Evolutionary conservation across 2,329 filamentous ascomycete genomes (phyloP).

Genomic region (Xylaria sp.): DNA sequence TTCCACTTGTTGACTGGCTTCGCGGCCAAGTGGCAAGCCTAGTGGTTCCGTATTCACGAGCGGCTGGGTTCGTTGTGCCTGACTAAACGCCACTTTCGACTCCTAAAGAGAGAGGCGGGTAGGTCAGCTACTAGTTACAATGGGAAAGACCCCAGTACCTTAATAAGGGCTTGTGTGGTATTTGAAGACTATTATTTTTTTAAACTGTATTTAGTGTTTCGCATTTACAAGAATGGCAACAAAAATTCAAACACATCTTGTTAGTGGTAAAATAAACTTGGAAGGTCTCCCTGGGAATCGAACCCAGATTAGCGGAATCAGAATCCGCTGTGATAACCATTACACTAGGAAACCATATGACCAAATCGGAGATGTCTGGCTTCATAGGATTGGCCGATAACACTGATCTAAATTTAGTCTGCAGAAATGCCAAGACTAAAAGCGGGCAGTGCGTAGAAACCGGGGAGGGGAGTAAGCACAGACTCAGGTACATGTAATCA

Average conservation of each 20-base stretch:
- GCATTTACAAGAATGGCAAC: no score
- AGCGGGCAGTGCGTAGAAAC: no score
- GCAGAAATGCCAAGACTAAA: no score
- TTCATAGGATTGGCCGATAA: no score
- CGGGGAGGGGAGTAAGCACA: no score
- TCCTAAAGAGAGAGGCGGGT: background rate
- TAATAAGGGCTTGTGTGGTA: no score
- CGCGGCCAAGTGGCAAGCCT: constrained; percentile 60
- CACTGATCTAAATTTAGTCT: no score
- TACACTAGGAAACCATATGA: constrained; percentile 40
- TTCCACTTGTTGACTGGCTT: constrained; percentile 56
- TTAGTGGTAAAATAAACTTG: background rate
- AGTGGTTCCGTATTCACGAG: constrained; percentile 56
- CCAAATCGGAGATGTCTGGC: no score
- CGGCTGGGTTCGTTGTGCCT: constrained; percentile 65
- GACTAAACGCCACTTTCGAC: constrained; percentile 69
- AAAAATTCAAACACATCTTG: no score
- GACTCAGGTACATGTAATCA: no score
- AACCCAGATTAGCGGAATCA: constrained; percentile 39
- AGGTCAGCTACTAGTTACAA: background rate
- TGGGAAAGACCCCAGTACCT: constrained; percentile 55
- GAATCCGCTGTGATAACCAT: constrained; percentile 39
- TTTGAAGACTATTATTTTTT: no score
- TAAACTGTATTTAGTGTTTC: no score
- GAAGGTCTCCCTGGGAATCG: constrained; percentile 38